Evolutionary conservation across 192 early-diverging fungal genomes (phyloP).

Genomic region (Phycomyces blakesleeanus): DNA sequence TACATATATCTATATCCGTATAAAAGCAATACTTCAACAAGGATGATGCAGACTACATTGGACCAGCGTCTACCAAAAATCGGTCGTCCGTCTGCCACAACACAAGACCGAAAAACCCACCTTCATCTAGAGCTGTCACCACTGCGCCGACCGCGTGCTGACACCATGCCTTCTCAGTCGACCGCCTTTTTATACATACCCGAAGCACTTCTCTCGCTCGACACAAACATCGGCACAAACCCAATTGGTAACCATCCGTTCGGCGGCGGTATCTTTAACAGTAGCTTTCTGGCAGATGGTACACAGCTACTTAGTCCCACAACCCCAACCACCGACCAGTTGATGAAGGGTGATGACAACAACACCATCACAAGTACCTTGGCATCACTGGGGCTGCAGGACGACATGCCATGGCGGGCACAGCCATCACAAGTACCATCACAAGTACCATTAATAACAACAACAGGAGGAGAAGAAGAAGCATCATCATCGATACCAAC

Average conservation of each 20-base stretch:
- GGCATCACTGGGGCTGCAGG: constrained; percentile 30
- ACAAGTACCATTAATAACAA: neutral
- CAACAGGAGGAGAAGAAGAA: too few species aligned
- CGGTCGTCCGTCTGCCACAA: too few species aligned
- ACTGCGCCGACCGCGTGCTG: constrained; percentile 21
- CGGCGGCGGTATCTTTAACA: constrained; percentile 11
- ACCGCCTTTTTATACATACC: constrained; percentile 20
- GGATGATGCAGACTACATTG: too few species aligned
- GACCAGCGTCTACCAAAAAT: too few species aligned
- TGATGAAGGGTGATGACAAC: constrained; percentile 21
- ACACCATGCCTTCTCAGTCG: constrained; percentile 27
- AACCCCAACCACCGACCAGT: constrained; percentile 26
- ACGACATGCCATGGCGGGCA: neutral
- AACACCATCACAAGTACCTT: constrained; percentile 33
- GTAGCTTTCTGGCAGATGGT: constrained; percentile 2
- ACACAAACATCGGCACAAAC: constrained; percentile 1
- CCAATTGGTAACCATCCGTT: neutral
- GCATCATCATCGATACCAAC: too few species aligned
- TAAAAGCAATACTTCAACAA: too few species aligned
- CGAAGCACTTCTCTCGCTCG: neutral
- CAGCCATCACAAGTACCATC: neutral
- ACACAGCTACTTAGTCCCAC: constrained; percentile 11
- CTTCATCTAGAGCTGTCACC: neutral
- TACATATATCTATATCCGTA: too few species aligned
- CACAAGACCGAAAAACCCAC: too few species aligned